phyloP scores from a whole-genome alignment of 805 yeast genomes.

The Citeromyces nyonsensis region DNA sequence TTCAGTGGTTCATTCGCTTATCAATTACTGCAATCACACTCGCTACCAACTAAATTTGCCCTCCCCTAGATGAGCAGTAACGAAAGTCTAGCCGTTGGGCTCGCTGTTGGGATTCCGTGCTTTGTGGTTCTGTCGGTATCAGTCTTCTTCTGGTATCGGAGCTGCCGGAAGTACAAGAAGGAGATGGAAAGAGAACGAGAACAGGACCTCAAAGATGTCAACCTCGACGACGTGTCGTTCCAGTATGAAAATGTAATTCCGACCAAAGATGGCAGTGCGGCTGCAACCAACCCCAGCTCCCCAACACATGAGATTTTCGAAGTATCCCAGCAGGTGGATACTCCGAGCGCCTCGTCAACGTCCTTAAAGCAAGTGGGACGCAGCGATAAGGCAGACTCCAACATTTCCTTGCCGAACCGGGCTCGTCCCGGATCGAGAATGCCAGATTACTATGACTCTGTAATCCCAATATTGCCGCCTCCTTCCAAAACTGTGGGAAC shows the following conservation, averaged over 20 bases:
- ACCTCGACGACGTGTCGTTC: conserved; percentile 9
- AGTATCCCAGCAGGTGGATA: not conserved
- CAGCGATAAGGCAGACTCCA: not conserved
- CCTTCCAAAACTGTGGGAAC: not conserved
- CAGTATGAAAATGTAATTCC: not conserved
- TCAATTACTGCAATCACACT: too few species aligned
- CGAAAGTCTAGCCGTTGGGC: conserved; percentile 9
- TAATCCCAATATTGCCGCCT: conserved; percentile 4
- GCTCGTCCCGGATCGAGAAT: not conserved
- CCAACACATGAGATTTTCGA: not conserved
- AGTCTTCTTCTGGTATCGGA: conserved; percentile 14
- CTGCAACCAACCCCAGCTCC: not conserved
- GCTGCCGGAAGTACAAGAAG: conserved; percentile 11
- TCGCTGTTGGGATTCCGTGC: conserved; percentile 23
- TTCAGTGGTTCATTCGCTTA: not conserved
- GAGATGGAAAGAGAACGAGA: conserved; percentile 17
- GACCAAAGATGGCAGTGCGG: not conserved
- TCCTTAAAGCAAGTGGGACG: not conserved
- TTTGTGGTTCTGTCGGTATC: conserved; percentile 12
- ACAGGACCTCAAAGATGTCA: conserved; percentile 13
- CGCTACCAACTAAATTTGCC: too few species aligned
- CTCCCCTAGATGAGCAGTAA: too few species aligned
- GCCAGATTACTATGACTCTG: conserved; percentile 4
- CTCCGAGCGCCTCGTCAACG: not conserved
- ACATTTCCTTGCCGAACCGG: not conserved